A percentile compares a stretch with the other conserved stretches of the same genome.
These are phyloP conservation scores for Halocafeteria seosinensis DNA, from an alignment of 108 stramenopile genomes.

Conservation along the genomic window DNA sequence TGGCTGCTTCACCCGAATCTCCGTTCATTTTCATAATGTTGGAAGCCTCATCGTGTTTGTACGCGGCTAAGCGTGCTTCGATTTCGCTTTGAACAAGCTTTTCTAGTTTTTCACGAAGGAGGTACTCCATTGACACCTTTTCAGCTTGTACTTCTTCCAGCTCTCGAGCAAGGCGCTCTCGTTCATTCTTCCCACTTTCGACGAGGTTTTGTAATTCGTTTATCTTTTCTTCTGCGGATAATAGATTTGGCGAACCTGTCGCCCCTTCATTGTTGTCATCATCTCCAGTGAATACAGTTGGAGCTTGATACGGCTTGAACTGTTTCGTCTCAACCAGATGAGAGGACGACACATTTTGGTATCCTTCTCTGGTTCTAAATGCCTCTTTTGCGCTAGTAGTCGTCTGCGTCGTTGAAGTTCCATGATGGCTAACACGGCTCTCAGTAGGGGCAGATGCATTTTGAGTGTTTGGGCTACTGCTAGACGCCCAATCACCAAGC, in stretches of 20 bases:
- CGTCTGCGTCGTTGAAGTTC: no score
- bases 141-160: constrained; percentile 22
- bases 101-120: constrained; percentile 25
- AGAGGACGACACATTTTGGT: neutral
- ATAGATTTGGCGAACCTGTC: neutral
- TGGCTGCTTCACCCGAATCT: neutral
- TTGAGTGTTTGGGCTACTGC: neutral
- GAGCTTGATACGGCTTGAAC: no score
- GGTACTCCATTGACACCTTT: constrained; percentile 29
- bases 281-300: neutral
- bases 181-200: neutral
- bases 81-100: constrained; percentile 19
- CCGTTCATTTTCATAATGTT: neutral
- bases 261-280: neutral
- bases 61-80: constrained; percentile 12
- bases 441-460: neutral
- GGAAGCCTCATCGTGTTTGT: neutral
- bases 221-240: neutral
- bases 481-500: constrained; percentile 1
- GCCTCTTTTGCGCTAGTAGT: no score
- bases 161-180: neutral
- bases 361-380: neutral
- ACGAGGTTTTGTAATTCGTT: neutral
- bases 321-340: no score
- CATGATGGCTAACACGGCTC: no score